Evolutionary conservation across 352 stramenopile species (phyloP), one percentile per base, ranked within the genome.

Genomic region (Aphanomyces stellatus): DNA sequence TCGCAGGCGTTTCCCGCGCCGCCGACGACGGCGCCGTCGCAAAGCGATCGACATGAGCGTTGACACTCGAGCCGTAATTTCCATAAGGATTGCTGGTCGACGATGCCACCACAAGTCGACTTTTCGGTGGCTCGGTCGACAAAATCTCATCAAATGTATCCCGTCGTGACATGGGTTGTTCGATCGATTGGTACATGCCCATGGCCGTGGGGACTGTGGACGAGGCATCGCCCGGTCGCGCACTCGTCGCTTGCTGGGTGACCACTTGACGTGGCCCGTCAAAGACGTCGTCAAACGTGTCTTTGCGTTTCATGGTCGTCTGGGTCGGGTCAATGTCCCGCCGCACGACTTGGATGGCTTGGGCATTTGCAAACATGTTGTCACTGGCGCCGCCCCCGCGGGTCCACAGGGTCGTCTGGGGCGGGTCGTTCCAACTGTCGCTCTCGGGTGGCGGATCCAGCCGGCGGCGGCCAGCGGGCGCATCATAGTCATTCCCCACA

Each of bases 201-300:
- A n/a, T n/a, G n/a, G n/a, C n/a, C n/a, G n/a, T n/a, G n/a, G n/a
- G n/a, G n/a, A n/a, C n/a, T n/a, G n/a, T n/a, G n/a, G n/a, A n/a
- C n/a, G n/a, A n/a, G n/a, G n/a, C n/a, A n/a, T n/a, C n/a, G n/a
- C n/a, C n/a, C n/a, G n/a, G n/a, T n/a, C n/a, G n/a, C n/a, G n/a
- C n/a, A n/a, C n/a, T n/a, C n/a, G n/a, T n/a, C n/a, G n/a, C n/a
- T n/a, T n/a, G n/a, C n/a, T n/a, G n/a, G n/a, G n/a, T n/a, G n/a
- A n/a, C n/a, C n/a, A 62, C 31, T 19, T 48, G 30, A 19, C 53
- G 53, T 22, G 53, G 53, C 3, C 53, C 53, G 19, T 62, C 53
- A 62, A 62, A 62, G 17, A 62, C 24, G 30, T 62, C 53, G 30
- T 62, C 53, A 31, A 62, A 62, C 28, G 53, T 62, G 24, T 62